Evolutionary conservation across 371 early-diverging fungal species (phyloP), one percentile per base, ranked within the genome.

Genomic region (Apophysomyces trapeziformis): DNA sequence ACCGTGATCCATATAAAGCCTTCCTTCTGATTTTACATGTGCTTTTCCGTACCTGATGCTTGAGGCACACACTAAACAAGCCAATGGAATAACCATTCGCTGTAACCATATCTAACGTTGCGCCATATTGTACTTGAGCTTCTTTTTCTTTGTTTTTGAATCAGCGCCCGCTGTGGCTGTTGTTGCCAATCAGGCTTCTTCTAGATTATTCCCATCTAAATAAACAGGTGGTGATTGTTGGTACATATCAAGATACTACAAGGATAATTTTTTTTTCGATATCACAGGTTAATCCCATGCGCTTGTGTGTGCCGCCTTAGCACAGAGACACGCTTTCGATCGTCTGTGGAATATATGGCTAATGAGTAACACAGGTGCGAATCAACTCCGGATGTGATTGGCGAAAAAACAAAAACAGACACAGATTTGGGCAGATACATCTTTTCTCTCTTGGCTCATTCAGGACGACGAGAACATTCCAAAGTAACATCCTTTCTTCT

Each of bases 321-420:
- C 9, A 50, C 21, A 5, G 21, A 50, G 32, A 50, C 21, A 50
- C 54, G 21, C 54, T 21, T 50, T 21, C 9, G 21, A 21, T 18
- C 2, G 16, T 13, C 9, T 21, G 16, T 4, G 21, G 21, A 50
- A 50, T n/a, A 26, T 50, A 18, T 21, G 18, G 13, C 32, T 9
- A 50, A 6, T 12, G 46, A 50, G 54, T 50, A 26, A 50, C 54
- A 50, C 54, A 50, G 21, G 21, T 21, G 54, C 54, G 21, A 50
- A 50, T 50, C 54, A 50, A 50, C 54, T 50, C 54, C 54, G 54
- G 54, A 50, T 50, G 54, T 50, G 54, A 50, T 50, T 50, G 54
- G 54, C 54, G 54, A 50, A 50, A 46, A 50, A 50, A 50, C 54
- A 50, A 50, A 50, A 50, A 50, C 54, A 50, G 54, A 50, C 54